These are phyloP conservation scores for Kernera saxatilis DNA, from an alignment of 345 rosid species.

Conservation along the genomic window DNA sequence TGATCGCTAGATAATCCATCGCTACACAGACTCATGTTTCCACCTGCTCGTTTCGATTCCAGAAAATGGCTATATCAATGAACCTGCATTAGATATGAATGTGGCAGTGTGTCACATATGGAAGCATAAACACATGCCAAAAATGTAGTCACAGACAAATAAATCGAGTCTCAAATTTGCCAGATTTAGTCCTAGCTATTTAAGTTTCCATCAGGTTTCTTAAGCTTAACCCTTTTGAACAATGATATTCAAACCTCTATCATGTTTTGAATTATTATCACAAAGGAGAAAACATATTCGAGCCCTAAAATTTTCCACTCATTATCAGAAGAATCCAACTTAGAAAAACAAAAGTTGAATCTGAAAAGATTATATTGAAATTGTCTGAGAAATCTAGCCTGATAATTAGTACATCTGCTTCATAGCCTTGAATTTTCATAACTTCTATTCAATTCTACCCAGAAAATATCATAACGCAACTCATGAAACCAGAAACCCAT, in stretches of 20 bases:
- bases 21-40: slow-evolving; percentile 21
- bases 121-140: slow-evolving; percentile 8
- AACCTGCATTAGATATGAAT: slow-evolving; percentile 14
- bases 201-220: not conserved
- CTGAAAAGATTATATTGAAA: not conserved
- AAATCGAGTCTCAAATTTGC: not conserved
- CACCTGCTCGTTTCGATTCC: not conserved
- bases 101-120: slow-evolving; percentile 1
- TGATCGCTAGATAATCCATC: slow-evolving; percentile 32
- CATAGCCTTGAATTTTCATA: not conserved
- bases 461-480: not conserved
- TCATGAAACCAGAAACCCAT: not conserved
- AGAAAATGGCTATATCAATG: not conserved
- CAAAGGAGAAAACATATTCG: not conserved
- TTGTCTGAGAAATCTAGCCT: not conserved
- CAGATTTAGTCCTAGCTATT: not conserved
- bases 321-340: not conserved
- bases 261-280: not conserved
- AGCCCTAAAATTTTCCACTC: not conserved
- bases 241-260: not conserved
- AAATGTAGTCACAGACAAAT: not conserved
- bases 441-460: not conserved
- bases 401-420: not conserved
- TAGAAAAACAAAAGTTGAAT: not conserved
- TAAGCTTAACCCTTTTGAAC: not conserved